These are phyloP conservation scores for Penicillium sp. DNA, from an alignment of 2,329 filamentous ascomycete species.

Conservation along the genomic window DNA sequence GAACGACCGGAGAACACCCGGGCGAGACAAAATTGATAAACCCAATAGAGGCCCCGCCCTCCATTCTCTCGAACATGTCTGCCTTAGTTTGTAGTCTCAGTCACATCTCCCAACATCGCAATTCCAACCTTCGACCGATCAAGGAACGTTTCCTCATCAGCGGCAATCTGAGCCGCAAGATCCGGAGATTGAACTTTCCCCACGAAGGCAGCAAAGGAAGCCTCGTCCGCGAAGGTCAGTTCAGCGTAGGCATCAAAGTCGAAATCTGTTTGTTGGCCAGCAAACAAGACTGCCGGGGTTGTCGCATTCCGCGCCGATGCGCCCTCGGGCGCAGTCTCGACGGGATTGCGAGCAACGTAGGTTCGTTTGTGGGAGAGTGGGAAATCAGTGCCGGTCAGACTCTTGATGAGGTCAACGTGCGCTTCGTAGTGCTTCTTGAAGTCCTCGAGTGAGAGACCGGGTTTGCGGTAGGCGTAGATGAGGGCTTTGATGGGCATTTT, in stretches of 20 bases:
- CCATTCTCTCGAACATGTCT: background rate
- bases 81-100: constrained; percentile 12
- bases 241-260: constrained; percentile 26
- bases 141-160: constrained; percentile 27
- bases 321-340: constrained; percentile 8
- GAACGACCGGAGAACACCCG: too few relatives aligned
- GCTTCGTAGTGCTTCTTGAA: constrained; percentile 30
- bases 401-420: constrained; percentile 23
- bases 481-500: constrained; percentile 12
- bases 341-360: constrained; percentile 21
- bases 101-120: constrained; percentile 14
- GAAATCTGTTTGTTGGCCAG: constrained; percentile 24
- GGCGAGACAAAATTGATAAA: too few relatives aligned
- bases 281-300: constrained; percentile 22
- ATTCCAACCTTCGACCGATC: constrained; percentile 22
- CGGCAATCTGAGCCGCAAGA: constrained; percentile 20
- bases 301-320: constrained; percentile 18
- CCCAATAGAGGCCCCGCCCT: too few relatives aligned
- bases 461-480: constrained; percentile 26
- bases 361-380: constrained; percentile 24
- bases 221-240: constrained; percentile 24
- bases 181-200: constrained; percentile 22
- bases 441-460: constrained; percentile 21
- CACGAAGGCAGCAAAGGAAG: constrained; percentile 19
- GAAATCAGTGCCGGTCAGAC: constrained; percentile 21